phyloP scores from a whole-genome alignment of 257 asterid species.

The Gynochthodes officinalis region DNA sequence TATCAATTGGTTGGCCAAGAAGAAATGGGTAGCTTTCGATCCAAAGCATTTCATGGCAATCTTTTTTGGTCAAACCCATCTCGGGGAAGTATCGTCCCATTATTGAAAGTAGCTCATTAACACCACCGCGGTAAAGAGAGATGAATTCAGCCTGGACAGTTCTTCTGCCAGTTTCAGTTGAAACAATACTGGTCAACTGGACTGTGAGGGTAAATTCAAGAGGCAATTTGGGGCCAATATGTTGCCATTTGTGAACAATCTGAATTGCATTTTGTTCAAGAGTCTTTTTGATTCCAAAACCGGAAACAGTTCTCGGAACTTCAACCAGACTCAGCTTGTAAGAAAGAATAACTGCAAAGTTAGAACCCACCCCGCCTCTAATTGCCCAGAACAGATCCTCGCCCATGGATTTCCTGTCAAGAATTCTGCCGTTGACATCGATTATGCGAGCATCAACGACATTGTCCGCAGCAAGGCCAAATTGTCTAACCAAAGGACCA shows the following conservation, averaged over 20 bases:
- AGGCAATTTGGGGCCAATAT: neutral
- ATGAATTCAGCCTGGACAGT: neutral
- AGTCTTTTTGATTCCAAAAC: neutral
- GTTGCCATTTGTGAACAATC: slow-evolving; percentile 3
- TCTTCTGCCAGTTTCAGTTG: neutral
- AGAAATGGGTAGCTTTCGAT: neutral
- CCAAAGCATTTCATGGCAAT: neutral
- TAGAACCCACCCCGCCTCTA: neutral
- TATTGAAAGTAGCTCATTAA: neutral
- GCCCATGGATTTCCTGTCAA: no score
- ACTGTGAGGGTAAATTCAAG: neutral
- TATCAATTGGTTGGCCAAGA: neutral
- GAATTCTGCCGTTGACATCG: no score
- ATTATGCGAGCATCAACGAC: slow-evolving; percentile 7
- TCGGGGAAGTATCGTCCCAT: neutral
- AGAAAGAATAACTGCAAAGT: neutral
- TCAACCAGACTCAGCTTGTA: neutral
- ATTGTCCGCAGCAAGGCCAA: neutral
- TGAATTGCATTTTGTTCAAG: neutral
- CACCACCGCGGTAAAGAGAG: neutral
- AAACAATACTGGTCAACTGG: neutral
- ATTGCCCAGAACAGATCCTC: slow-evolving; percentile 10
- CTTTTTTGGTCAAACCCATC: neutral
- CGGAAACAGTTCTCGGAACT: neutral
- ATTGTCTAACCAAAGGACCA: neutral